Conservation (phyloP, 306 rosid genomes). For the Styphnolobium japonicum region DNA sequence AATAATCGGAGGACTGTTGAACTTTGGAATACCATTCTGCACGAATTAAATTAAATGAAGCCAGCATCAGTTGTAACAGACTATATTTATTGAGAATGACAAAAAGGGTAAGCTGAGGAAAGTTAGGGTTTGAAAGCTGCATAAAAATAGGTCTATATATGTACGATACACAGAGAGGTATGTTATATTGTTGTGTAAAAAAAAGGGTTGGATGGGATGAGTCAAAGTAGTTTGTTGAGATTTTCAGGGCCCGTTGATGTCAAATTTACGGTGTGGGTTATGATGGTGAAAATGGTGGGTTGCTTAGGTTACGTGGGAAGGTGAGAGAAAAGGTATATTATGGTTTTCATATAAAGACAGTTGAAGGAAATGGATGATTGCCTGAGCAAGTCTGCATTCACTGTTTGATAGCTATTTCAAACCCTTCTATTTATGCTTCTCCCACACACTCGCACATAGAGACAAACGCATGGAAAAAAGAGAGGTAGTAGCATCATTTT, state of each 20-base stretch:
- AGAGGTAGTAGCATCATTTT: background rate
- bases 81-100: slow-evolving; percentile 36
- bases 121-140: slow-evolving; percentile 6
- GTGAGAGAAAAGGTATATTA: slow-evolving; percentile 59
- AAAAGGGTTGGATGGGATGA: slow-evolving; percentile 33
- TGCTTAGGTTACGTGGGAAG: slow-evolving; percentile 67
- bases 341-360: slow-evolving; percentile 68
- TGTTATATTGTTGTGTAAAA: background rate
- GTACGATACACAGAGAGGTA: background rate
- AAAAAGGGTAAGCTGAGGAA: slow-evolving; percentile 19
- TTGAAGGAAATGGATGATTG: slow-evolving; percentile 48
- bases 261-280: slow-evolving; percentile 41
- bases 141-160: slow-evolving; percentile 5
- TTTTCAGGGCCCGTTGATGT: slow-evolving; percentile 38
- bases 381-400: slow-evolving; percentile 49
- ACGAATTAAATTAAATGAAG: slow-evolving; percentile 30
- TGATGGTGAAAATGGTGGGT: slow-evolving; percentile 39
- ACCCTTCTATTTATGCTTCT: slow-evolving; percentile 42
- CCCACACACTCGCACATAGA: background rate
- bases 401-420: slow-evolving; percentile 62
- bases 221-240: slow-evolving; percentile 67
- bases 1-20: background rate
- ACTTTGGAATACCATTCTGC: slow-evolving; percentile 18
- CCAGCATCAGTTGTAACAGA: slow-evolving; percentile 34
- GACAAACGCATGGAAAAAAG: background rate